phyloP scores from a whole-genome alignment of 2,329 filamentous ascomycete genomes.

The Aspergillus sp. region DNA sequence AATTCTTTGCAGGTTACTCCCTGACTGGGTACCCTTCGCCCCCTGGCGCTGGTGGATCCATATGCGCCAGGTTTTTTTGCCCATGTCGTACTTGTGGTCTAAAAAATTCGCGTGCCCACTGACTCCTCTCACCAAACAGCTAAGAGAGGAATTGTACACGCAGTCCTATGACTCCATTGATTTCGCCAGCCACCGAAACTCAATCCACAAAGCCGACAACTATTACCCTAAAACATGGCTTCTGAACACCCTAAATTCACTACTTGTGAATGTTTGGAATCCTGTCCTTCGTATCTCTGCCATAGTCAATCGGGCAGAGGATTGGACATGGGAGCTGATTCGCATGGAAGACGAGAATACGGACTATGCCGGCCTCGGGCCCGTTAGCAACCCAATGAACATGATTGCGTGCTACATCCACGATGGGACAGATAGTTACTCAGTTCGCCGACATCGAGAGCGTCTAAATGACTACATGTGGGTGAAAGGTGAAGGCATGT shows the following conservation, averaged over 20 bases:
- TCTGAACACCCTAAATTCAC: conserved; percentile 74
- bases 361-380: conserved; percentile 79
- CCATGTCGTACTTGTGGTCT: conserved; percentile 89
- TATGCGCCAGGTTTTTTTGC: conserved; percentile 92
- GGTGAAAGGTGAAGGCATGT: conserved; percentile 89
- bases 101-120: conserved; percentile 75
- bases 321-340: conserved; percentile 78
- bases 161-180: conserved; percentile 75
- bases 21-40: conserved; percentile 84
- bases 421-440: conserved; percentile 72
- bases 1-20: conserved; percentile 59
- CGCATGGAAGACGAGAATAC: conserved; percentile 93
- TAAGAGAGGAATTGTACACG: conserved; percentile 80
- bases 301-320: conserved; percentile 71
- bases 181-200: conserved; percentile 77
- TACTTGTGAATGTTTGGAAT: conserved; percentile 76
- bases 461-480: conserved; percentile 84
- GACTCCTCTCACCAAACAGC: conserved; percentile 68
- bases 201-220: conserved; percentile 76
- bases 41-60: conserved; percentile 99
- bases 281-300: conserved; percentile 69
- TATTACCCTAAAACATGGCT: conserved; percentile 91
- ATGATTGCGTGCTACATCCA: conserved; percentile 80
- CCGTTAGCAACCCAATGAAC: conserved; percentile 90
- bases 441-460: conserved; percentile 75